These are phyloP conservation scores for Phoma sp. DNA, from an alignment of 2,329 filamentous ascomycete genomes.

Conservation along the genomic window DNA sequence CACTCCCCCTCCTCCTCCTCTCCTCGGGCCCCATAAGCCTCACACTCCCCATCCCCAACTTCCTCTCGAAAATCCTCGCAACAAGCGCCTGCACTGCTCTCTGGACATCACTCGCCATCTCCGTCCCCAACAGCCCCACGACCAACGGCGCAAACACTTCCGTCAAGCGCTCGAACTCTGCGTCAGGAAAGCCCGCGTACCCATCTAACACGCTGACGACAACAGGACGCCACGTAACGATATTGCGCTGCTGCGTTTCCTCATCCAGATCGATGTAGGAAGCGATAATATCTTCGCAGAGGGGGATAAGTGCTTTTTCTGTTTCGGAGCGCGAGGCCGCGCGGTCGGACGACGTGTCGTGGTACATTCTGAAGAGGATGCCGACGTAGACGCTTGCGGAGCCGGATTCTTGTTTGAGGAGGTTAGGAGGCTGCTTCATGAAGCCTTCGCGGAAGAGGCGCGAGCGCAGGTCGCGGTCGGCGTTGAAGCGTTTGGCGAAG, in stretches of 20 bases:
- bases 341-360: slow-evolving; percentile 83
- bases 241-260: slow-evolving; percentile 96
- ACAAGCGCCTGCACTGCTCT: slow-evolving; percentile 79
- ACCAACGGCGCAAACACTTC: slow-evolving; percentile 84
- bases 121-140: slow-evolving; percentile 82
- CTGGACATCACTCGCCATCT: slow-evolving; percentile 81
- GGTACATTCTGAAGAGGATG: slow-evolving; percentile 97
- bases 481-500: slow-evolving; percentile 97
- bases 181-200: slow-evolving; percentile 81
- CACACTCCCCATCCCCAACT: slow-evolving; percentile 30
- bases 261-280: slow-evolving; percentile 88
- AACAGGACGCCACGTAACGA: slow-evolving; percentile 94
- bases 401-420: slow-evolving; percentile 95
- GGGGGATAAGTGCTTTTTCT: slow-evolving; percentile 88
- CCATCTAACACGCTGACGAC: slow-evolving; percentile 97
- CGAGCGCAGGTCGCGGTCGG: slow-evolving; percentile 94
- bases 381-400: slow-evolving; percentile 93
- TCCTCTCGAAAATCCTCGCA: slow-evolving; percentile 77
- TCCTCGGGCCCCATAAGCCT: slow-evolving; percentile 32
- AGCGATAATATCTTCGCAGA: slow-evolving; percentile 92
- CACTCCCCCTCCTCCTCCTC: slow-evolving; percentile 36
- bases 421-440: slow-evolving; percentile 98
- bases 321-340: slow-evolving; percentile 81
- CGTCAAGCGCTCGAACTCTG: slow-evolving; percentile 81
- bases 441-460: slow-evolving; percentile 96